Base-by-base conservation (phyloP, 371 early-diverging fungal species). In the Capillidium heterosporum region DNA sequence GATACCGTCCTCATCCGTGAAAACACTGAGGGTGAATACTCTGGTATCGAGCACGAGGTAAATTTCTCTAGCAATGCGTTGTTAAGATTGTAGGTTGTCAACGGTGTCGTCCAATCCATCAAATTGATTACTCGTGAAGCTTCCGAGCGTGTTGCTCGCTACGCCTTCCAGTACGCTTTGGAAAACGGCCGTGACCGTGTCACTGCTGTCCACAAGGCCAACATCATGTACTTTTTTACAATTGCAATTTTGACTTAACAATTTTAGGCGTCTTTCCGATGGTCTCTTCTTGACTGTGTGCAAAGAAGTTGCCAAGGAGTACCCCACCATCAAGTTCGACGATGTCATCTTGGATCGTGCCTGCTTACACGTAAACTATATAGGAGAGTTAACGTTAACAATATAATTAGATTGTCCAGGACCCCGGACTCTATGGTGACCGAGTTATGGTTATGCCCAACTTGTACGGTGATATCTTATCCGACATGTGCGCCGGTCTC, bases 371-470 rank as follows among this genome's bases (percentile, higher is more conserved):
- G 77, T 81, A 68, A 60, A 61, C 63, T 35, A 10, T 50, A 27
- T 7, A 43, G 54, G 26, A 15, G 10, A 46, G 53, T 17, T 27
- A 47, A 48, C 42, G 15, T 43, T 21, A n/a, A 28, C 26, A 1
- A 31, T 15, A 21, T 1, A 10, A 42, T 59, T 75, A 92, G 81
- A 91, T 97, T 57, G 92, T 91, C 57, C 80, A 89, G 73, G 88
- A 91, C 70, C 98, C 95, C n/a, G 72, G 80, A 47, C 71, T 81
- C 61, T 97, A 81, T 68, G 78, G 79, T 39, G 80, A 87, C 61
- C 87, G 89, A 43, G 98, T 97, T 67, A 89, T 97, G 95, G 98
- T 95, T 61, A 95, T 97, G 96, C 96, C 98, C 59, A 97, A 97
- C 81, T 77, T 97, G 69, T 95, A 97, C 62, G 98, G 98, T 66